A percentile compares a stretch with the other conserved stretches of the same genome.
Evolutionary conservation across 1,139 yeast genomes (phyloP).

Genomic region (Candida dubliniensis): DNA sequence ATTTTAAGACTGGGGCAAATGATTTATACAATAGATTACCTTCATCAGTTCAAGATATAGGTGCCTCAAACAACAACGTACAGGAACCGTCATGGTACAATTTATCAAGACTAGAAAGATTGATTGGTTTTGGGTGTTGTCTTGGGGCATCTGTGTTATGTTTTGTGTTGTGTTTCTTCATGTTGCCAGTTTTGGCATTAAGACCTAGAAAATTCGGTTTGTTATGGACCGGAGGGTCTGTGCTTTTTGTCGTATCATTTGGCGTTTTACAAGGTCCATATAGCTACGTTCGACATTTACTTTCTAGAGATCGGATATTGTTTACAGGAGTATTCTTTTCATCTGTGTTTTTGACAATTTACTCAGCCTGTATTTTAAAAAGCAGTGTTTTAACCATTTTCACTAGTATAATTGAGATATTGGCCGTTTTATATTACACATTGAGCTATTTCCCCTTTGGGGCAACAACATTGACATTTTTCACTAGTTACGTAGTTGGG

Average conservation of each 20-base stretch:
- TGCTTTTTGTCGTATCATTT: constrained; percentile 83
- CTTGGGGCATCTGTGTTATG: constrained; percentile 75
- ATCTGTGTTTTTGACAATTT: constrained; percentile 66
- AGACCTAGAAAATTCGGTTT: constrained; percentile 90
- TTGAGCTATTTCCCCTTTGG: constrained; percentile 96
- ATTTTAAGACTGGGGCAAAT: constrained; percentile 43
- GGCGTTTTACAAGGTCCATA: constrained; percentile 92
- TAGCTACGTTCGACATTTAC: constrained; percentile 69
- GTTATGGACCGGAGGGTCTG: constrained; percentile 89
- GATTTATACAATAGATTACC: constrained; percentile 45
- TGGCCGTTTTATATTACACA: constrained; percentile 86
- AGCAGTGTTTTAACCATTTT: constrained; percentile 77
- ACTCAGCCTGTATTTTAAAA: constrained; percentile 52
- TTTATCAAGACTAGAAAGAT: constrained; percentile 75
- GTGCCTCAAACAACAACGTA: constrained; percentile 6
- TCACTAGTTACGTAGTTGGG: constrained; percentile 75
- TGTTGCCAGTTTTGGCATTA: constrained; percentile 86
- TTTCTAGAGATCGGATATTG: constrained; percentile 73
- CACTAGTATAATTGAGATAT: constrained; percentile 71
- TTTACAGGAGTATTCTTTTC: constrained; percentile 81
- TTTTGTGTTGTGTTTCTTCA: constrained; percentile 75
- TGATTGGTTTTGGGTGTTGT: constrained; percentile 76
- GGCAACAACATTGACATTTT: constrained; percentile 80
- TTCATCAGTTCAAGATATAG: constrained; percentile 20
- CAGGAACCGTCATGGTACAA: constrained; percentile 57